Conservation (phyloP, 129 eudicot species). For the Calendula officinalis region DNA sequence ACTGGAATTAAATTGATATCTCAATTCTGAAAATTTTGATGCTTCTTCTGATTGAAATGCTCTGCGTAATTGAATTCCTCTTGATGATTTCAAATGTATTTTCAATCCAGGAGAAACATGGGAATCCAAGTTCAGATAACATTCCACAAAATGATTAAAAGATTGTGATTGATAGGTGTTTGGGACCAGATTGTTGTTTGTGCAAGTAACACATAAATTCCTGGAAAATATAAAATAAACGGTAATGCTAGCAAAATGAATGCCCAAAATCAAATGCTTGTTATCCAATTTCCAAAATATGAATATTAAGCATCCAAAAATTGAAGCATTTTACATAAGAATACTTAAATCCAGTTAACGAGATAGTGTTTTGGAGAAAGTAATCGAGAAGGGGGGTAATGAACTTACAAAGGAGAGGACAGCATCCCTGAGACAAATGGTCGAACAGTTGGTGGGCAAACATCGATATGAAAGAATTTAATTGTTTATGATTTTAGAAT, state of each 20-base stretch:
- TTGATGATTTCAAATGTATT: slow-evolving; percentile 19
- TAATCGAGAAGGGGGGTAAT: slow-evolving; percentile 1
- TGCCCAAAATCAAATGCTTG: not conserved
- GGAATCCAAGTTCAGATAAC: slow-evolving; percentile 4
- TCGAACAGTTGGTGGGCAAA: slow-evolving; percentile 34
- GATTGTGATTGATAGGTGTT: slow-evolving; percentile 15
- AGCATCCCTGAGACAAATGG: slow-evolving; percentile 38
- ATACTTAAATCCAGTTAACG: too few species aligned
- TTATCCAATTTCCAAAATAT: not conserved
- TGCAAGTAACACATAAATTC: slow-evolving; percentile 39
- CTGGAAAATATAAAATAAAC: slow-evolving; percentile 30
- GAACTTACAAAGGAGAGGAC: slow-evolving; percentile 38
- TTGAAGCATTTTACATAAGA: too few species aligned
- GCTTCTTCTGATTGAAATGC: slow-evolving; percentile 26
- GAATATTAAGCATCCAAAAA: too few species aligned
- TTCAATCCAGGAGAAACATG: slow-evolving; percentile 24
- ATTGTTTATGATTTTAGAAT: not conserved
- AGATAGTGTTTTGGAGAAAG: not conserved
- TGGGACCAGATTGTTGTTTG: slow-evolving; percentile 29
- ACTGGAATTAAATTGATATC: slow-evolving; percentile 18
- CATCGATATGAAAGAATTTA: slow-evolving; percentile 20
- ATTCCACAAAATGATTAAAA: slow-evolving; percentile 27
- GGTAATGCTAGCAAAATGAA: too few species aligned
- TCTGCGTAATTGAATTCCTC: slow-evolving; percentile 24
- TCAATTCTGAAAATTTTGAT: slow-evolving; percentile 19